Percentiles rank a stretch among this genome's conserved stretches.
These are phyloP conservation scores for Aspergillus ibericus DNA, from an alignment of 2,329 filamentous ascomycete species.

Conservation along the genomic window DNA sequence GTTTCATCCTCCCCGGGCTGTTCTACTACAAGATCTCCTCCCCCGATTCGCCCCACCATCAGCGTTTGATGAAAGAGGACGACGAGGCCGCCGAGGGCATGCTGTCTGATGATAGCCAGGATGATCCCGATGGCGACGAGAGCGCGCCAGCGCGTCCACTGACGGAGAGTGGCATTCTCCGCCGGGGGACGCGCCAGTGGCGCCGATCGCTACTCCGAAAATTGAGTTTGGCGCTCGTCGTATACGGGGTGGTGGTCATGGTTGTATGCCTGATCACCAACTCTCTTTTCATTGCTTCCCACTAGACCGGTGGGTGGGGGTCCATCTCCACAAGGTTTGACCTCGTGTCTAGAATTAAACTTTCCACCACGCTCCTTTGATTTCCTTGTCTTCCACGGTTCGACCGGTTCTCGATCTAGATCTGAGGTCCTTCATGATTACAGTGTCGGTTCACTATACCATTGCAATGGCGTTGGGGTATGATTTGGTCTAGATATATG, in stretches of 20 bases:
- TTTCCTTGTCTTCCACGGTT: not conserved
- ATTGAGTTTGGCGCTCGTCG: constrained; percentile 70
- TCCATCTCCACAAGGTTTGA: not conserved
- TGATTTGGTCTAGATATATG: not conserved
- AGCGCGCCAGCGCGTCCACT: constrained; percentile 45
- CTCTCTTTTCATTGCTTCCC: constrained; percentile 69
- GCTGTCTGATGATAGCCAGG: constrained; percentile 40
- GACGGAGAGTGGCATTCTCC: constrained; percentile 59
- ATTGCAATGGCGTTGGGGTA: constrained; percentile 19
- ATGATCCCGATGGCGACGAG: constrained; percentile 36
- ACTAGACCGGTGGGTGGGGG: constrained; percentile 45
- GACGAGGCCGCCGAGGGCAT: constrained; percentile 66
- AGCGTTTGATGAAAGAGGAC: constrained; percentile 84
- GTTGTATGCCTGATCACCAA: constrained; percentile 82
- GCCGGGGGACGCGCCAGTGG: constrained; percentile 64
- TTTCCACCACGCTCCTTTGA: not conserved
- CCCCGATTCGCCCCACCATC: constrained; percentile 82
- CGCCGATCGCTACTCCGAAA: constrained; percentile 66
- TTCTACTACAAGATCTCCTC: constrained; percentile 99
- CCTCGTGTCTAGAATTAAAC: not conserved
- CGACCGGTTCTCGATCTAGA: not conserved
- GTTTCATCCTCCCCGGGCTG: constrained; percentile 90
- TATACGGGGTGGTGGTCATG: constrained; percentile 90
- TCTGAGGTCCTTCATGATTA: constrained; percentile 2
- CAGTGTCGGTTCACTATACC: constrained; percentile 11